phyloP scores from a whole-genome alignment of 2,329 filamentous ascomycete species.

The Penicillium sp. region DNA sequence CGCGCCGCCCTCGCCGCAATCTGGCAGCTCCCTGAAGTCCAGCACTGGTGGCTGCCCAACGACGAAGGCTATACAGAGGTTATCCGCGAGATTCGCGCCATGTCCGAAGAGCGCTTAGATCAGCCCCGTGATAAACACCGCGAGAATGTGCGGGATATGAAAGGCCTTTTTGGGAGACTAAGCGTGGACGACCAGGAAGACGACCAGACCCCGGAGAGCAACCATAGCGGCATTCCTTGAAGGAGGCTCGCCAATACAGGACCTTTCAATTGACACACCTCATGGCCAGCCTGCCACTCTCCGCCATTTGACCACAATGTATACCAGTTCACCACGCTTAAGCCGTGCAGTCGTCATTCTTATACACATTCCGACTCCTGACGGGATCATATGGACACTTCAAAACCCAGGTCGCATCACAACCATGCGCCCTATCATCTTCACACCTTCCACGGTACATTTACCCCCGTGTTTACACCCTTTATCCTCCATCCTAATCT shows the following conservation, averaged over 20 bases:
- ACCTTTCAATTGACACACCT: neutral
- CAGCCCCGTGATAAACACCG: slow-evolving; percentile 48
- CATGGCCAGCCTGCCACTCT: neutral
- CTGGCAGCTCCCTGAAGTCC: slow-evolving; percentile 66
- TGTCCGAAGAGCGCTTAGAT: slow-evolving; percentile 70
- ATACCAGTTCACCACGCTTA: neutral
- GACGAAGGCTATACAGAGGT: slow-evolving; percentile 69
- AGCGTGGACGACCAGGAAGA: slow-evolving; percentile 47
- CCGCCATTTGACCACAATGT: neutral
- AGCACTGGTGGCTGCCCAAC: slow-evolving; percentile 84
- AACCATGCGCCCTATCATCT: neutral
- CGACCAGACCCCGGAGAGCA: slow-evolving; percentile 24
- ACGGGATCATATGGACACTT: neutral
- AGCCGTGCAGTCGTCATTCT: neutral
- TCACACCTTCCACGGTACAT: neutral
- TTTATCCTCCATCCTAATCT: neutral
- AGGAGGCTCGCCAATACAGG: neutral
- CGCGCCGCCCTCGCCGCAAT: slow-evolving; percentile 69
- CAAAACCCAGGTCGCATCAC: neutral
- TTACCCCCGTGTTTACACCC: neutral
- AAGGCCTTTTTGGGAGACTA: slow-evolving; percentile 64
- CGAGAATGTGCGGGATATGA: slow-evolving; percentile 68
- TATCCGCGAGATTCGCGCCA: slow-evolving; percentile 69
- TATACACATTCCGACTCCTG: neutral
- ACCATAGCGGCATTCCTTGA: slow-evolving; percentile 10